Base-by-base conservation (phyloP, 208 protist genomes). In the Crithidia mellificae region DNA sequence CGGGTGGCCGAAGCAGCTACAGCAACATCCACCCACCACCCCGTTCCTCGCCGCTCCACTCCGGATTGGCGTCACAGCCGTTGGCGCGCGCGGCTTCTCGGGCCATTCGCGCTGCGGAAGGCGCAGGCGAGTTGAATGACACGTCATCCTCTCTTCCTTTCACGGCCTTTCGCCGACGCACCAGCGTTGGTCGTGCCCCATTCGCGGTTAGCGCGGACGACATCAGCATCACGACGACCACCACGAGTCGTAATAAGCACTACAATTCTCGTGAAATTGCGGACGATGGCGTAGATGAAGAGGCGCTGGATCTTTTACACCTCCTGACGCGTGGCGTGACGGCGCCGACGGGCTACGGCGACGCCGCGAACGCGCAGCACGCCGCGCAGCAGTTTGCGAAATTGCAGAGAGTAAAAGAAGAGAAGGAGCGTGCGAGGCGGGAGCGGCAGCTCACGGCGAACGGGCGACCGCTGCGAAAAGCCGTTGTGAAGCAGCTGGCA, bases 281-380 rank as follows among this genome's bases (percentile, higher is more conserved):
- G n/a, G n/a, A n/a, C n/a, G n/a, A n/a, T n/a, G n/a, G n/a, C 15
- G 27, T 68, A 14, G 72, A 75, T 11, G 36, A 71, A 12, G 62
- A 71, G 5, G 72, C 81, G 29, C 75, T 84, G 52, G 86, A 75
- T 43, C 72, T 90, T 14, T 83, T 94, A 53, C 78, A 85, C 36
- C 44, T 91, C 22, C 78, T 94, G 19, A 94, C 88, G 19, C 88
- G 78, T 11, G 83, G 88, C 43, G 81, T 84, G 27, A 81, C 77
- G 15, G 74, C 68, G 12, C 68, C 73, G 11, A 80, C 69, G 9
- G 88, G 88, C 12, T 94, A 94, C 72, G 81, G 85, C 64, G 81
- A 89, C 59, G 41, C 70, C 2, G 34, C 38, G 6, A 55, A 44
- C 29, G 76, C 64, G 19, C 72, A 59, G 24, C 72, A 82, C 51